Base-by-base conservation (phyloP, 2,329 filamentous ascomycete species). In the Talaromyces albobiverticillius region DNA sequence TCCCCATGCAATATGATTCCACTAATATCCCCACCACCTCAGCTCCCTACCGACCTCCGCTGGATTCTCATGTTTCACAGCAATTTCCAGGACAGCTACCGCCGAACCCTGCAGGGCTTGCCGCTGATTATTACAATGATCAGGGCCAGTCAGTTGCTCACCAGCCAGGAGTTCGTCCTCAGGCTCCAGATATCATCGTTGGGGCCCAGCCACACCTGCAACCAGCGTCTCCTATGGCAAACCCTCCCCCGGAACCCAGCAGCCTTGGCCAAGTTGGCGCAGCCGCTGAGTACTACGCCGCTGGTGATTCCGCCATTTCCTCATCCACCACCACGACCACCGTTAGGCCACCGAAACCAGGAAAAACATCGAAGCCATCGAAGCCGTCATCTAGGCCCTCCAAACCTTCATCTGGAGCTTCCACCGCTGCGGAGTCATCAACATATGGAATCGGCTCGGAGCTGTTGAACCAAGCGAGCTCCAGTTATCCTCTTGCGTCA, bases 61-160 rank as follows among this genome's bases (percentile, higher is more conserved):
- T 74, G 59, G 74, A 78, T 47, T 71, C 79, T 29, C 78, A 82
- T 62, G 71, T 82, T 29, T 68, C 75, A 32, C 75, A 80, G 60
- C 83, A 85, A 61, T 85, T 85, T 60, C 82, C 82, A 5, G 81
- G 81, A 46, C 82, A 80, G 14, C 57, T 72, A 51, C 76, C 76
- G 51, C 69, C 71, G 53, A 65, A 75, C 38, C 72, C 75, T 18
- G 76, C 76, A 51, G 84, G 83, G 29, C 74, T 76, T 32, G 82
- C 82, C 5, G 78, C 84, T 14, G 82, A 84, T 31, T 86, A 84
- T 65, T 86, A 86, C 64, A 76, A 79, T 41, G 83, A 86, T 63
- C 77, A 82, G 61, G 83, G 83, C 10, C 72, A 85, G 63, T 84
- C 81, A 16, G 82, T 86, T 2, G 64, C 72, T 9, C 65, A 73